A percentile compares a stretch with the other conserved stretches of the same genome.
Evolutionary conservation across 2,329 filamentous ascomycete species (phyloP).

Genomic region (Fusarium pseudonygamai): DNA sequence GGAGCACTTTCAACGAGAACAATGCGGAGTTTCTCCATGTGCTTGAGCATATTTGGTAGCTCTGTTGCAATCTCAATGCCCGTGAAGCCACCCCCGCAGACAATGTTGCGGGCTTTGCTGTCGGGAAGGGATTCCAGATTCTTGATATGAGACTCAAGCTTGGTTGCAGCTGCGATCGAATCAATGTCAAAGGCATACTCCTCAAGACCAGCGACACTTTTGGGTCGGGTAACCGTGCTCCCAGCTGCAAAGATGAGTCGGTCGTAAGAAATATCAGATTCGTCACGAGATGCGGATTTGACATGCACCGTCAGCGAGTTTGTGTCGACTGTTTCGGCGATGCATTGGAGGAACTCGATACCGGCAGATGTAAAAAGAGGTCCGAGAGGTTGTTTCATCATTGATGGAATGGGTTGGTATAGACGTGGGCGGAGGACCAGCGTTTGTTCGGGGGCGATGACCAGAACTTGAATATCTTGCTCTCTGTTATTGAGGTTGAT

Average conservation of each 20-base stretch:
- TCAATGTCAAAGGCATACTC: constrained; percentile 50
- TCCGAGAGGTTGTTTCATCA: constrained; percentile 31
- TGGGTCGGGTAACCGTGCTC: constrained; percentile 45
- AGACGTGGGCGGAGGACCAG: constrained; percentile 48
- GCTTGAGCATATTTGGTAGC: constrained; percentile 41
- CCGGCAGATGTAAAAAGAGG: constrained; percentile 40
- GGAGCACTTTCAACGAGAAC: constrained; percentile 44
- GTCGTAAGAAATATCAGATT: constrained; percentile 36
- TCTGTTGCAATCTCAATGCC: constrained; percentile 48
- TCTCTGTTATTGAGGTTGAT: neutral
- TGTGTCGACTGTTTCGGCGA: constrained; percentile 28
- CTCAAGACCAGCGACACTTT: constrained; percentile 38
- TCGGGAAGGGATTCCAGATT: constrained; percentile 23
- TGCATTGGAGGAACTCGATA: constrained; percentile 42
- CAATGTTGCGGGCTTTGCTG: constrained; percentile 45
- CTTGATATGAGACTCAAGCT: constrained; percentile 45
- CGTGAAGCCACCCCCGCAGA: constrained; percentile 50
- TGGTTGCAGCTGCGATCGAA: constrained; percentile 37
- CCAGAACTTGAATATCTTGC: constrained; percentile 38
- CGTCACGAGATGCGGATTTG: neutral
- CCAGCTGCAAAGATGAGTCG: constrained; percentile 51
- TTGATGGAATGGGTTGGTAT: constrained; percentile 44
- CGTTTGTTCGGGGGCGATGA: constrained; percentile 47
- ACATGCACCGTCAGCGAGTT: constrained; percentile 25
- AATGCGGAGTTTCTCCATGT: constrained; percentile 12